phyloP scores from a whole-genome alignment of 2,329 filamentous ascomycete genomes.

The Xylaria arbuscula region DNA sequence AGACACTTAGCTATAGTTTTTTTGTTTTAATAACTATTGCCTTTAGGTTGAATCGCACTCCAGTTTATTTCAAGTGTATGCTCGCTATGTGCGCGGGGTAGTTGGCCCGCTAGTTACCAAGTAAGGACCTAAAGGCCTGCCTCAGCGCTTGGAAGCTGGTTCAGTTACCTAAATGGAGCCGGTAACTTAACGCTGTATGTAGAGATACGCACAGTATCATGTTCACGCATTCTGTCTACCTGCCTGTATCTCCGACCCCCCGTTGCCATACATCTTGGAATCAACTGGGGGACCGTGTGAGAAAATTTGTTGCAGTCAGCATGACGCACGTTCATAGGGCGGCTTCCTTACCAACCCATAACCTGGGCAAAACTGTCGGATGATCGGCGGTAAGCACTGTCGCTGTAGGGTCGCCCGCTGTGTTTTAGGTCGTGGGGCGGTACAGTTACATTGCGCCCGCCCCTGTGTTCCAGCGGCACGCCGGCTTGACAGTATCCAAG shows the following conservation, averaged over 20 bases:
- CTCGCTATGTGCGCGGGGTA: neutral
- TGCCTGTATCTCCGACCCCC: neutral
- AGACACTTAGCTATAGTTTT: too few species aligned
- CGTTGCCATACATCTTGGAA: neutral
- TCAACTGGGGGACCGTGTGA: neutral
- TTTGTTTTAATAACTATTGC: too few species aligned
- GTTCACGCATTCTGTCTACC: neutral
- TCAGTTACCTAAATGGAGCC: neutral
- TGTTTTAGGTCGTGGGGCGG: neutral
- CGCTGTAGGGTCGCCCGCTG: too few species aligned
- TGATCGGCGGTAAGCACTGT: constrained; percentile 3
- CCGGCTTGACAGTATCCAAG: neutral
- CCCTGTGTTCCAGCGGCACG: neutral
- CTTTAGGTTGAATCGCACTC: too few species aligned
- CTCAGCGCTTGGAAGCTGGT: too few species aligned
- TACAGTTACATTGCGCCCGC: neutral
- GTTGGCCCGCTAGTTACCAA: neutral
- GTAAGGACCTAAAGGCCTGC: neutral
- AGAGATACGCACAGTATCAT: neutral
- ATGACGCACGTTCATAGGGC: neutral
- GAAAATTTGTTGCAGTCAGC: neutral
- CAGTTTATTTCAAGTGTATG: too few species aligned
- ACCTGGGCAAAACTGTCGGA: neutral
- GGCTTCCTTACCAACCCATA: neutral
- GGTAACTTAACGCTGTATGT: neutral